Percentiles rank a stretch among this genome's conserved stretches.
These are phyloP conservation scores for barrel medic (Medicago truncatula) DNA, from an alignment of 306 rosid species.

Conservation along the genomic window DNA sequence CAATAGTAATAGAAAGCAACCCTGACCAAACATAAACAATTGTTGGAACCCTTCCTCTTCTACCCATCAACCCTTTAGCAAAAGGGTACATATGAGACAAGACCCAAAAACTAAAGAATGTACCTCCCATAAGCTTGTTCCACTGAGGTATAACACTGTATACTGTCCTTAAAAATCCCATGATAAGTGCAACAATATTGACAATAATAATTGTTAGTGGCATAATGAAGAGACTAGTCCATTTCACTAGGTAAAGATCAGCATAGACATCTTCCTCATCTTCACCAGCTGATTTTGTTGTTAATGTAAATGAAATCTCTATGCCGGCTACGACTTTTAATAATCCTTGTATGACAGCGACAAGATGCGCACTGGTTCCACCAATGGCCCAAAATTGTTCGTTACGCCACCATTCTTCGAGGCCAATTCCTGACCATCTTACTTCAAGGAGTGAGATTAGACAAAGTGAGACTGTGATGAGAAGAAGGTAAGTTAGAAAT, in stretches of 20 bases:
- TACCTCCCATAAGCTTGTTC: constrained; percentile 70
- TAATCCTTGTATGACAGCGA: constrained; percentile 77
- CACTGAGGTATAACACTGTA: constrained; percentile 82
- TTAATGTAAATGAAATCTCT: constrained; percentile 73
- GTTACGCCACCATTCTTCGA: constrained; percentile 87
- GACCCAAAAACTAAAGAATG: constrained; percentile 86
- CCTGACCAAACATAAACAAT: constrained; percentile 81
- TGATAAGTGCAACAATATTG: constrained; percentile 61
- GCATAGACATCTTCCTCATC: constrained; percentile 70
- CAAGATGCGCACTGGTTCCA: constrained; percentile 88
- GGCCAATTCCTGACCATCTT: constrained; percentile 79
- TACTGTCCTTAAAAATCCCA: constrained; percentile 69
- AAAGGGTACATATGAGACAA: constrained; percentile 89
- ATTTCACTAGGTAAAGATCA: constrained; percentile 74
- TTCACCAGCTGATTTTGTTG: constrained; percentile 65
- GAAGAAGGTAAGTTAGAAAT: constrained; percentile 63
- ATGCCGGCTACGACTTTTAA: constrained; percentile 74
- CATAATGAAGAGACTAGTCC: constrained; percentile 84
- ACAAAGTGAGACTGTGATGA: constrained; percentile 58
- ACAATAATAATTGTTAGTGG: constrained; percentile 67
- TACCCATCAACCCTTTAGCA: constrained; percentile 89
- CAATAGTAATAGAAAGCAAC: constrained; percentile 67
- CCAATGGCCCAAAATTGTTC: constrained; percentile 93
- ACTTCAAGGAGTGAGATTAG: constrained; percentile 82
- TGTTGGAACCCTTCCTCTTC: constrained; percentile 82